Percentiles rank a stretch among this genome's conserved stretches.
phyloP scores from a whole-genome alignment of 2,329 filamentous ascomycete genomes.

The Colletotrichum magnum region DNA sequence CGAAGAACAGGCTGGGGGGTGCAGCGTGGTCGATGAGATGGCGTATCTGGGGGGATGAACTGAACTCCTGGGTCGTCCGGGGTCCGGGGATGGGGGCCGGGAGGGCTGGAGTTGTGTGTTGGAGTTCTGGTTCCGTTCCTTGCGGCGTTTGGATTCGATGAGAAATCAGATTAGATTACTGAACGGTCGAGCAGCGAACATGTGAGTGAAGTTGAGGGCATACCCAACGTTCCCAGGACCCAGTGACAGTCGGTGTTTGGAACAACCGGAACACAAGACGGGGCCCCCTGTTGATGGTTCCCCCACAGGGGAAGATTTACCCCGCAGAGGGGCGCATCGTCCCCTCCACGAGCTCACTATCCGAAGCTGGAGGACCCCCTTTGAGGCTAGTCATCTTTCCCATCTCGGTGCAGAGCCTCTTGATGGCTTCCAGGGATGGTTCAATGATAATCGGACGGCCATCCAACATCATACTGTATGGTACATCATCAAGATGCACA shows the following conservation, averaged over 20 bases:
- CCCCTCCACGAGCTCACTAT: slow-evolving; percentile 21
- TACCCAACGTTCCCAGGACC: slow-evolving; percentile 2
- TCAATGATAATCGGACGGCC: slow-evolving; percentile 8
- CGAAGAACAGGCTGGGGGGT: slow-evolving; percentile 20
- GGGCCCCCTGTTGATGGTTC: slow-evolving; percentile 30
- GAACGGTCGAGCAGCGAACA: not conserved
- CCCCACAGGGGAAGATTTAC: slow-evolving; percentile 36
- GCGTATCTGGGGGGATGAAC: slow-evolving; percentile 28
- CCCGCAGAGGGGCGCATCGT: slow-evolving; percentile 39
- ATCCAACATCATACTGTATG: not conserved
- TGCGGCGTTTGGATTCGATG: not conserved
- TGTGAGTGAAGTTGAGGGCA: slow-evolving; percentile 1
- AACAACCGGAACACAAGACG: not conserved
- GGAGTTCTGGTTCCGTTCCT: not conserved
- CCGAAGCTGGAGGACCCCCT: slow-evolving; percentile 22
- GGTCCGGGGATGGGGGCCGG: not conserved
- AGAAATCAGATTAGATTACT: slow-evolving; percentile 2
- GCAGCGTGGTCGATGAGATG: slow-evolving; percentile 2
- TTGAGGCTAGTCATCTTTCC: slow-evolving; percentile 17
- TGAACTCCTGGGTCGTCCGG: not conserved
- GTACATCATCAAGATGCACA: not conserved
- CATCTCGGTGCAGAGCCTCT: slow-evolving; percentile 11
- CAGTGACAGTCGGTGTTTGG: slow-evolving; percentile 8
- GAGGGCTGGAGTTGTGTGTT: not conserved
- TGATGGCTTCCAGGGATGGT: slow-evolving; percentile 7